Evolutionary conservation across 768 basidiomycete genomes (phyloP).

Genomic region (Podaxis pistillaris): DNA sequence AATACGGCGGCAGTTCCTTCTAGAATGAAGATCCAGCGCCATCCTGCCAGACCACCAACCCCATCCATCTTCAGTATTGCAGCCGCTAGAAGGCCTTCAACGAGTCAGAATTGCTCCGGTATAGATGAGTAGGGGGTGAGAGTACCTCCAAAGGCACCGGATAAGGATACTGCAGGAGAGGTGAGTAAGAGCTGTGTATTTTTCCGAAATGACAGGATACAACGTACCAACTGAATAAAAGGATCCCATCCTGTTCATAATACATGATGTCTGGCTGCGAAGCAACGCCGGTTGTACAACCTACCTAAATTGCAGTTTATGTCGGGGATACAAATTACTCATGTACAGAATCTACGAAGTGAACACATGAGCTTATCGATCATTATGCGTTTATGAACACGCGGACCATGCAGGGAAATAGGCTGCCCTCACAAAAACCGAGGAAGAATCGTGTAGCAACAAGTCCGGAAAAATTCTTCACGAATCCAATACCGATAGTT

Average conservation of each 20-base stretch:
- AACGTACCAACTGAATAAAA: constrained; percentile 36
- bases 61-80: constrained; percentile 27
- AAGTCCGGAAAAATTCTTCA: constrained; percentile 24
- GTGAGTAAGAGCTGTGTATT: constrained; percentile 28
- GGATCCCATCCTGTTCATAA: constrained; percentile 28
- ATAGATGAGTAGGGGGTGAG: constrained; percentile 24
- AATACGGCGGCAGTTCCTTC: constrained; percentile 27
- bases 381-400: too few relatives aligned
- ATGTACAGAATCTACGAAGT: constrained; percentile 30
- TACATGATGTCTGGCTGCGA: too few relatives aligned
- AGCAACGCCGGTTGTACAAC: too few relatives aligned
- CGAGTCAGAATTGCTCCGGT: neutral
- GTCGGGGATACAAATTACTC: constrained; percentile 33
- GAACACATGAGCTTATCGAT: neutral
- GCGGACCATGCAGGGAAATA: constrained; percentile 31
- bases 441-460: constrained; percentile 26
- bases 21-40: constrained; percentile 34
- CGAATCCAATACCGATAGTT: constrained; percentile 21
- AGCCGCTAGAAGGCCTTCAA: constrained; percentile 35
- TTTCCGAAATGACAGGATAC: constrained; percentile 24
- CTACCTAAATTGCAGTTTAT: constrained; percentile 24
- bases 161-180: constrained; percentile 25
- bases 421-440: constrained; percentile 29
- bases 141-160: constrained; percentile 43
- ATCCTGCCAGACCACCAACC: constrained; percentile 26